Conservation (phyloP, 768 basidiomycete species). For the Lenzites betulinus region DNA sequence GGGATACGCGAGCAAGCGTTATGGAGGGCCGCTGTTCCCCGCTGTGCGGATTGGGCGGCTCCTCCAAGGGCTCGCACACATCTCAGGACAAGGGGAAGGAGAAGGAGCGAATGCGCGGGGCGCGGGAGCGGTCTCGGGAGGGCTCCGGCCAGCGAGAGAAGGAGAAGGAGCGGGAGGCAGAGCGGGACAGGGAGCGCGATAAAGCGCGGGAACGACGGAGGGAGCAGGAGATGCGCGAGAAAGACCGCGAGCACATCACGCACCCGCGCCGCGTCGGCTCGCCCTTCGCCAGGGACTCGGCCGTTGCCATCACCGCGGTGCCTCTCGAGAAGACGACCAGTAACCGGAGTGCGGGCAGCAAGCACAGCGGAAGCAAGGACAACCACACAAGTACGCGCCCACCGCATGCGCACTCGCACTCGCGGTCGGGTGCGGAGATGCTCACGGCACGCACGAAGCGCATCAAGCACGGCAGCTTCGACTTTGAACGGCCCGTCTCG, state of each 20-base stretch:
- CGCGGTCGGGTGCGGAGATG: slow-evolving; percentile 13
- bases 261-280: slow-evolving; percentile 29
- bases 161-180: slow-evolving; percentile 29
- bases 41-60: slow-evolving; percentile 30
- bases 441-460: slow-evolving; percentile 28
- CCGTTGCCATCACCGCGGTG: slow-evolving; percentile 17
- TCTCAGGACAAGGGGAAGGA: slow-evolving; percentile 30
- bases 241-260: slow-evolving; percentile 30
- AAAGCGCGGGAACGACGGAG: slow-evolving; percentile 15
- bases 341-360: slow-evolving; percentile 22
- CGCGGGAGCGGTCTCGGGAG: slow-evolving; percentile 25
- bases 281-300: slow-evolving; percentile 24
- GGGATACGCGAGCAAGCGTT: slow-evolving; percentile 26
- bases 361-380: slow-evolving; percentile 25
- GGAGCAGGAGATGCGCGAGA: slow-evolving; percentile 19
- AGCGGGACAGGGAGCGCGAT: neutral
- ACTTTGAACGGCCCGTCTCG: slow-evolving; percentile 68
- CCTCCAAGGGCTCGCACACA: slow-evolving; percentile 22
- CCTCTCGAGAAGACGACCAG: slow-evolving; percentile 34
- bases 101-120: slow-evolving; percentile 17
- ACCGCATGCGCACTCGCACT: slow-evolving; percentile 1
- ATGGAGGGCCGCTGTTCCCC: slow-evolving; percentile 37
- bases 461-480: slow-evolving; percentile 72
- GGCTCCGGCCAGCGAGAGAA: slow-evolving; percentile 23
- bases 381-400: neutral